Base-by-base conservation (phyloP, 371 early-diverging fungal genomes). In the Enterocytospora artemiae region DNA sequence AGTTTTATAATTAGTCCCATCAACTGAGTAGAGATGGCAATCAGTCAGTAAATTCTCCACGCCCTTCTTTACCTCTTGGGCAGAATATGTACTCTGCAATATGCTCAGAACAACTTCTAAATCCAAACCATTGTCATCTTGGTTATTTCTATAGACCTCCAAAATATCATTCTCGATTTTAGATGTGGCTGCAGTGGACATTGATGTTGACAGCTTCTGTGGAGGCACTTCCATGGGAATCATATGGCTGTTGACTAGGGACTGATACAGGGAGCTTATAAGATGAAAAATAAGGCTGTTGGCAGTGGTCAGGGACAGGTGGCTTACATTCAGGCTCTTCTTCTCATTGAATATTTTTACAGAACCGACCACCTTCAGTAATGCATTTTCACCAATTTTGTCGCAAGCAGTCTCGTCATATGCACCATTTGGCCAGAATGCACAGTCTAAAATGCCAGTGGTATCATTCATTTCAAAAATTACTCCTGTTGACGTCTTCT, bases 81-180 rank as follows among this genome's bases (percentile, higher is more conserved):
- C 69, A 1, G 22, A 20, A 36, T 73, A 73, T 49, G 66, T 65
- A 44, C 44, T 44, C 12, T 44, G n/a, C 43, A 76, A 32, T 71
- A 73, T 73, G 14, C 51, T 60, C 7, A 73, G 36, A 9, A 73
- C 67, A 7, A 67, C 48, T 20, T 70, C 64, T 16, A 67, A 22
- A 37, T 70, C 43, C 5, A 76, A 28, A 18, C 76, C 76, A 18
- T 67, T 55, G 22, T 58, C 59, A 52, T 68, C 69, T 30, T 73
- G 65, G 54, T 76, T 73, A 25, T 68, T 65, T 32, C 64, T 67
- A 33, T 57, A 59, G 39, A 60, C 49, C 31, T 67, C 45, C 5
- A 73, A 30, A 18, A 76, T 62, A 31, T 70, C 73, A 18, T 69
- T 65, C 16, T 72, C 51, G n/a, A 76, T 45, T 45, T 46, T 72